Base-by-base conservation (phyloP, 495 filamentous ascomycete species). In the Friedmanniomyces endolithicus region DNA sequence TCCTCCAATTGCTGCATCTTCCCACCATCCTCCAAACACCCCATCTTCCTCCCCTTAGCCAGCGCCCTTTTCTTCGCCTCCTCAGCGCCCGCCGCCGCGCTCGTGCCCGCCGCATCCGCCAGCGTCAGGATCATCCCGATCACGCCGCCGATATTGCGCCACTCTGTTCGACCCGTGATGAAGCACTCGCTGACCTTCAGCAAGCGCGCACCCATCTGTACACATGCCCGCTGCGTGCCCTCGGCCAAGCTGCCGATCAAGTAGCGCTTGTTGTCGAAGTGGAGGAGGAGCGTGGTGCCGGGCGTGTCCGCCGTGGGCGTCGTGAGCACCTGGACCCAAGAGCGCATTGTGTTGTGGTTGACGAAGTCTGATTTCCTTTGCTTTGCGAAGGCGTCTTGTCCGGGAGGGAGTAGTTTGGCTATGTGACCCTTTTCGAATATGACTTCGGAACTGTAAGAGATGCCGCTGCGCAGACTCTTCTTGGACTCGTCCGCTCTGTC, bases 291-390 rank as follows among this genome's bases (percentile, higher is more conserved):
- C 17, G 78, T 76, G 23, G 86, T 86, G 39, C 90, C 94, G 16
- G 83, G 83, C 0, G 92, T 94, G 65, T 98, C 92, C 52, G 83
- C 83, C 62, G 92, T 89, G n/a, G 94, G 90, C 24, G 85, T 84
- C 48, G 79, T 84, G 56, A 90, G 63, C 57, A 96, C 67, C 66
- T 90, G 79, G 41, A 86, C 76, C 62, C 68, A 75, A 66, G 72
- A 82, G 65, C 79, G 76, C 90, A 94, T 94, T 41, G 23, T 64
- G 3, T 23, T n/a, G 31, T 48, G 14, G 3, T 40, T 34, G 39
- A 35, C 35, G 39, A 11, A 34, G 41, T 58, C 39, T 2, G 17
- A 9, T 31, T 31, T 31, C 27, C 27, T 3, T 9, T 31, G 25
- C 16, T 16, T 19, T n/a, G 2, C n/a, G 43, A 19, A n/a, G 12